Conservation (phyloP, 192 early-diverging fungal genomes). For the Coemansia sp. region DNA sequence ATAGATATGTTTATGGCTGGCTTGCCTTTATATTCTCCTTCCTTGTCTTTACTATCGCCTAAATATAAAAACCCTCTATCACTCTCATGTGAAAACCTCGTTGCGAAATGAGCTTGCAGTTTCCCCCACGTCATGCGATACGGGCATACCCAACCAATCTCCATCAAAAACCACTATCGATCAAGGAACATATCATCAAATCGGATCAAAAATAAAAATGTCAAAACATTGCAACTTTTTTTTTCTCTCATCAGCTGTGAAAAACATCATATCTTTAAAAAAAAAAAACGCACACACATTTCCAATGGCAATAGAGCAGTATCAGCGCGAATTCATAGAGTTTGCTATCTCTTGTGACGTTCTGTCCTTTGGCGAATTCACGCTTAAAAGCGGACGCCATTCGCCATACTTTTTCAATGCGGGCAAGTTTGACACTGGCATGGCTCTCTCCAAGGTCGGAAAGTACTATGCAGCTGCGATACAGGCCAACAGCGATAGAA, state of each 20-base stretch:
- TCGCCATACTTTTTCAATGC: constrained; percentile 99
- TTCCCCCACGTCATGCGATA: too few species aligned
- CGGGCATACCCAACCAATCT: too few species aligned
- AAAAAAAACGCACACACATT: background rate
- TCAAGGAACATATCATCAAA: too few species aligned
- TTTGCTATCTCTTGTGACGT: constrained; percentile 87
- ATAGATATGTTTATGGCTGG: background rate
- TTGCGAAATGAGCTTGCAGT: too few species aligned
- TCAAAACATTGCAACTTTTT: too few species aligned
- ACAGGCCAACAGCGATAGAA: constrained; percentile 55
- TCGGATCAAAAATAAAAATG: too few species aligned
- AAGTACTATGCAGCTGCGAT: constrained; percentile 90
- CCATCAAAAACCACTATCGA: too few species aligned
- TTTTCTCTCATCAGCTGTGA: too few species aligned
- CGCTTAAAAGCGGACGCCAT: constrained; percentile 91
- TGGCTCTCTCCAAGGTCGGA: constrained; percentile 80
- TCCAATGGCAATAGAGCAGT: constrained; percentile 54
- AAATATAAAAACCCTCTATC: too few species aligned
- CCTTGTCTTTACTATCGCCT: too few species aligned
- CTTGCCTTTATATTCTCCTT: background rate
- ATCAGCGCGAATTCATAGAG: constrained; percentile 93
- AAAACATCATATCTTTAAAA: too few species aligned
- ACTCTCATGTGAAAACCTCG: too few species aligned
- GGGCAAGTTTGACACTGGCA: constrained; percentile 93
- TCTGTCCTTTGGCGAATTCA: constrained; percentile 90